Evolutionary conservation across 306 rosid genomes (phyloP).

Genomic region (Casuarina equisetifolia): DNA sequence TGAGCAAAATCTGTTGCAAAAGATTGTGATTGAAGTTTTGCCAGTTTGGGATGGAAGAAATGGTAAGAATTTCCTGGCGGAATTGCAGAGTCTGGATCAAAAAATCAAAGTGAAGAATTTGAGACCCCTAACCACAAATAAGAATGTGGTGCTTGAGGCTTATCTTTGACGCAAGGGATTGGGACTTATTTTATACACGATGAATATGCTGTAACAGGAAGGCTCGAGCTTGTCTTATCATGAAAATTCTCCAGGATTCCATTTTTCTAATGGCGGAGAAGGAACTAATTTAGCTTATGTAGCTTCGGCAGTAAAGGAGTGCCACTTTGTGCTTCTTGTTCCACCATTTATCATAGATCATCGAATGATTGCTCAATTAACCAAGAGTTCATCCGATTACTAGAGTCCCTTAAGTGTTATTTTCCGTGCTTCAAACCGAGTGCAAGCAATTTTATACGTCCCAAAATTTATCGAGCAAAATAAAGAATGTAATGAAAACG

Average conservation of each 20-base stretch:
- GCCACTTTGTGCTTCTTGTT: too few relatives aligned
- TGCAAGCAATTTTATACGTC: too few relatives aligned
- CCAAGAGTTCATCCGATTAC: too few relatives aligned
- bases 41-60: constrained; percentile 59
- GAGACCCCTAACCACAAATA: constrained; percentile 40
- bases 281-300: neutral
- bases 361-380: too few relatives aligned
- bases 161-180: constrained; percentile 2
- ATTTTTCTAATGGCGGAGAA: neutral
- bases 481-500: too few relatives aligned
- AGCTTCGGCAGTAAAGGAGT: neutral
- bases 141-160: constrained; percentile 62
- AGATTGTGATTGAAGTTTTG: constrained; percentile 66
- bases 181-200: neutral
- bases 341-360: too few relatives aligned
- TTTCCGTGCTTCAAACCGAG: too few relatives aligned
- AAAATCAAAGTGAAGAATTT: constrained; percentile 45
- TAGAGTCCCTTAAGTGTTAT: too few relatives aligned
- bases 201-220: neutral
- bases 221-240: neutral
- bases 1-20: constrained; percentile 49
- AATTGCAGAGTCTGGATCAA: constrained; percentile 36
- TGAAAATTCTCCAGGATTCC: neutral
- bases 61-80: constrained; percentile 27
- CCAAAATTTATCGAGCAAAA: too few relatives aligned